Conservation (phyloP, 2,329 filamentous ascomycete genomes). For the Eutypa lata region DNA sequence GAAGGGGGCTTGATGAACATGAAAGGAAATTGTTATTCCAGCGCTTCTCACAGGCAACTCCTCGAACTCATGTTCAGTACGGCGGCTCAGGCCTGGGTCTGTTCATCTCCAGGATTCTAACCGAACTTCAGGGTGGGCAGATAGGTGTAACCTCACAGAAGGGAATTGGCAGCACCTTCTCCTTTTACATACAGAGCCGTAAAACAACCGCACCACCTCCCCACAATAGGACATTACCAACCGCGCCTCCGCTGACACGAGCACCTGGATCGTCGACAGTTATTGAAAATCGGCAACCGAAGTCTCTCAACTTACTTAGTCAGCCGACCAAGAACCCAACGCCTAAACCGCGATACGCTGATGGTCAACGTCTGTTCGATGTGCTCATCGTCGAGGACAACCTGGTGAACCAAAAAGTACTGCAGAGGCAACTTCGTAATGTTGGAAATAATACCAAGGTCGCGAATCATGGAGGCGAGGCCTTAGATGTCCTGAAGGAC, state of each 20-base stretch:
- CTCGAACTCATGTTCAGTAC: slow-evolving; percentile 69
- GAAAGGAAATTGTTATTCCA: slow-evolving; percentile 66
- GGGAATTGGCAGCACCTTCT: slow-evolving; percentile 70
- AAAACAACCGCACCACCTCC: slow-evolving; percentile 44
- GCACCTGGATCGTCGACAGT: slow-evolving; percentile 31
- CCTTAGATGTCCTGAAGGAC: slow-evolving; percentile 53
- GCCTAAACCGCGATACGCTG: slow-evolving; percentile 21
- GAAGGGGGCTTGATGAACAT: slow-evolving; percentile 61
- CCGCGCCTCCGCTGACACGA: slow-evolving; percentile 23
- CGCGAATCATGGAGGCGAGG: slow-evolving; percentile 63
- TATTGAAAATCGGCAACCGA: slow-evolving; percentile 26
- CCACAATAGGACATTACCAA: slow-evolving; percentile 33
- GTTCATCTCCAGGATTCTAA: slow-evolving; percentile 74
- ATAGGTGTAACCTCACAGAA: slow-evolving; percentile 68
- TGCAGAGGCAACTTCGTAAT: slow-evolving; percentile 59
- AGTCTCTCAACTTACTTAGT: slow-evolving; percentile 9
- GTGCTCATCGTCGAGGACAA: slow-evolving; percentile 68
- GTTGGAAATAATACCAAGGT: slow-evolving; percentile 59
- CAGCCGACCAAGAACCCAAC: slow-evolving; percentile 8
- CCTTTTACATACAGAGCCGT: slow-evolving; percentile 70
- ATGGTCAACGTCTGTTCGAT: slow-evolving; percentile 40
- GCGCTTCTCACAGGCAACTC: slow-evolving; percentile 66
- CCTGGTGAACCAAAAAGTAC: slow-evolving; percentile 62
- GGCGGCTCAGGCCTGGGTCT: slow-evolving; percentile 68
- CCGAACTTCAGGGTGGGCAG: slow-evolving; percentile 74